A percentile compares a stretch with the other conserved stretches of the same genome.
Conservation (phyloP, 2,329 filamentous ascomycete genomes). For the Colletotrichum horii region DNA sequence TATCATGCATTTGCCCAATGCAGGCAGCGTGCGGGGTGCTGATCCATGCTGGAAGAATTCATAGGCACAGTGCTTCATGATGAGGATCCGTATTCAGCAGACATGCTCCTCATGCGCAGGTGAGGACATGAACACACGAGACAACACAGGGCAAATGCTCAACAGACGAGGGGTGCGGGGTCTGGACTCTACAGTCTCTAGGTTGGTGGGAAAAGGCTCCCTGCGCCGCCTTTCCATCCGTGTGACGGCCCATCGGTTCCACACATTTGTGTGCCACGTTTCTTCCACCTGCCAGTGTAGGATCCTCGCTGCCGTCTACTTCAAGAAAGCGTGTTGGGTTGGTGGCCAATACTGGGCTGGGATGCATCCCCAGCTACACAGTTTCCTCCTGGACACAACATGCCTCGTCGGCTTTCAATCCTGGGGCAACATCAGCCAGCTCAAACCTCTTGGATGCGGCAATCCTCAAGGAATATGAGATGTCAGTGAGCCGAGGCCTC, state of each 20-base stretch:
- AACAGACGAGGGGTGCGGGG: background rate
- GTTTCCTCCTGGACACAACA: background rate
- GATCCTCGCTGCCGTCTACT: conserved; percentile 11
- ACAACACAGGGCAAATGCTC: background rate
- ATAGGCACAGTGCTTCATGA: background rate
- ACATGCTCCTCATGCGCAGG: background rate
- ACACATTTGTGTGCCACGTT: conserved; percentile 21
- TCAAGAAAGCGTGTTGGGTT: background rate
- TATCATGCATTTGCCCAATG: background rate
- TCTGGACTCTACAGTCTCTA: background rate
- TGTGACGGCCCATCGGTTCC: conserved; percentile 21
- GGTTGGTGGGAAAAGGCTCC: conserved; percentile 14
- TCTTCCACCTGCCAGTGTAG: conserved; percentile 19
- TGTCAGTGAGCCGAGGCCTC: background rate
- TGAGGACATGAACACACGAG: background rate
- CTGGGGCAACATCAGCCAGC: background rate
- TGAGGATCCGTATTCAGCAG: background rate
- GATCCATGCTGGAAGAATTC: background rate
- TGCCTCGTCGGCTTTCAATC: background rate
- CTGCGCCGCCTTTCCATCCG: background rate
- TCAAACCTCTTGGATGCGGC: background rate
- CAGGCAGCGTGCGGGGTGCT: background rate
- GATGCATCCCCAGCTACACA: background rate
- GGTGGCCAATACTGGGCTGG: background rate
- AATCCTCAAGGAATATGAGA: background rate